phyloP scores from a whole-genome alignment of 2,329 filamentous ascomycete genomes.

The Incumbomyces lentus region DNA sequence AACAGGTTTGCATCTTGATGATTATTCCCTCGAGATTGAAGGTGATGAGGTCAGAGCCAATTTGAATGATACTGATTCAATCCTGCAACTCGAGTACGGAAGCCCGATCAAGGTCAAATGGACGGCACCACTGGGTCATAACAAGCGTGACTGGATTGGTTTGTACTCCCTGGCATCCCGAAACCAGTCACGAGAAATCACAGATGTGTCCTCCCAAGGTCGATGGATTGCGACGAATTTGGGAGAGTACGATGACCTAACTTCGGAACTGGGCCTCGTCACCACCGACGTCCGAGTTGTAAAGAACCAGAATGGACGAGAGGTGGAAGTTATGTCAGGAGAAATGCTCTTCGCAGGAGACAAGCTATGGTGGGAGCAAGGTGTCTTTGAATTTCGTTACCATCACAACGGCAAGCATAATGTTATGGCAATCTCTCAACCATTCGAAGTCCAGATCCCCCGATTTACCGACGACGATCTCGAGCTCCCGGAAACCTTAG shows the following conservation, averaged over 20 bases:
- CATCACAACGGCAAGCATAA: conserved; percentile 88
- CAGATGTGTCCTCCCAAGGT: conserved; percentile 73
- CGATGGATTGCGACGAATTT: conserved; percentile 77
- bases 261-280: conserved; percentile 67
- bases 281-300: conserved; percentile 53
- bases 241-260: conserved; percentile 63
- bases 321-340: conserved; percentile 55
- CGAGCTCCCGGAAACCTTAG: conserved; percentile 31
- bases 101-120: conserved; percentile 81
- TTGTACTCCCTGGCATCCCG: conserved; percentile 84
- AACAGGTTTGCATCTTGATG: conserved; percentile 64
- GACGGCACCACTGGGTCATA: conserved; percentile 79
- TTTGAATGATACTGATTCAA: conserved; percentile 50
- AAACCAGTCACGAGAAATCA: conserved; percentile 75
- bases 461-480: conserved; percentile 68
- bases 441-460: conserved; percentile 79
- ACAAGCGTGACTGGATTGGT: conserved; percentile 88
- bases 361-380: conserved; percentile 94
- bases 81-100: conserved; percentile 76
- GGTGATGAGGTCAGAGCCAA: conserved; percentile 48
- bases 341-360: conserved; percentile 84
- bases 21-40: conserved; percentile 68
- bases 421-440: conserved; percentile 86
- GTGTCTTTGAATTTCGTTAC: conserved; percentile 93
- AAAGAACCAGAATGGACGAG: conserved; percentile 26